phyloP scores from a whole-genome alignment of 2,329 filamentous ascomycete genomes.

The Cladophialophora carrionii region DNA sequence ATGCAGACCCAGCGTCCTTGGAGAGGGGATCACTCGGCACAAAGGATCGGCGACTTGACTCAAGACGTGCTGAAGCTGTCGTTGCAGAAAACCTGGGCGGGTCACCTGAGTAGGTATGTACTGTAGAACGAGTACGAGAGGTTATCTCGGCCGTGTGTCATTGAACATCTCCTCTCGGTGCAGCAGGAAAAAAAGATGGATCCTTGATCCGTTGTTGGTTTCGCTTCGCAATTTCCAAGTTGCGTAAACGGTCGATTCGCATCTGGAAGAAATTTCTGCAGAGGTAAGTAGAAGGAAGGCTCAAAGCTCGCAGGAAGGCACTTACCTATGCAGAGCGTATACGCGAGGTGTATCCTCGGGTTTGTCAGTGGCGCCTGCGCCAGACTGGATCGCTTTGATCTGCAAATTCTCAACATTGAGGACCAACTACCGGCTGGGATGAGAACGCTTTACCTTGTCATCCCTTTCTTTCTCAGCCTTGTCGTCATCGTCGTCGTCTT shows the following conservation, averaged over 20 bases:
- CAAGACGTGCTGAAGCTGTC: not conserved
- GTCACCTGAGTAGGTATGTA: not conserved
- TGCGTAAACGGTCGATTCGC: slow-evolving; percentile 75
- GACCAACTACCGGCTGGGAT: not conserved
- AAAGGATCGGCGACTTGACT: not conserved
- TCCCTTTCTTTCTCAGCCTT: slow-evolving; percentile 54
- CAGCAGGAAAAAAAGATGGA: slow-evolving; percentile 80
- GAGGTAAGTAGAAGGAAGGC: slow-evolving; percentile 9
- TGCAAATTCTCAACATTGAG: slow-evolving; percentile 32
- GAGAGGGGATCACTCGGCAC: not conserved
- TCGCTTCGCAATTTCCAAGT: slow-evolving; percentile 75
- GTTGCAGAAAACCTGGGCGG: not conserved
- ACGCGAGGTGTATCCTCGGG: slow-evolving; percentile 72
- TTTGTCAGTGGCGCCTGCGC: slow-evolving; percentile 42
- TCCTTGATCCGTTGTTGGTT: slow-evolving; percentile 80
- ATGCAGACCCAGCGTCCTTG: not conserved
- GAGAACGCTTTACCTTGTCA: slow-evolving; percentile 53
- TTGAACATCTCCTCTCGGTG: slow-evolving; percentile 64
- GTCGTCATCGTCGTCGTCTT: slow-evolving; percentile 54
- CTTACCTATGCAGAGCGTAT: slow-evolving; percentile 79
- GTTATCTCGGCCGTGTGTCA: slow-evolving; percentile 12
- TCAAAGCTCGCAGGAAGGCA: slow-evolving; percentile 32
- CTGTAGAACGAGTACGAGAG: slow-evolving; percentile 1
- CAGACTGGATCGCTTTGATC: slow-evolving; percentile 55
- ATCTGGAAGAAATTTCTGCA: slow-evolving; percentile 77